Conservation (phyloP, 73 alveolate species). For the Paramecium caudatum region DNA sequence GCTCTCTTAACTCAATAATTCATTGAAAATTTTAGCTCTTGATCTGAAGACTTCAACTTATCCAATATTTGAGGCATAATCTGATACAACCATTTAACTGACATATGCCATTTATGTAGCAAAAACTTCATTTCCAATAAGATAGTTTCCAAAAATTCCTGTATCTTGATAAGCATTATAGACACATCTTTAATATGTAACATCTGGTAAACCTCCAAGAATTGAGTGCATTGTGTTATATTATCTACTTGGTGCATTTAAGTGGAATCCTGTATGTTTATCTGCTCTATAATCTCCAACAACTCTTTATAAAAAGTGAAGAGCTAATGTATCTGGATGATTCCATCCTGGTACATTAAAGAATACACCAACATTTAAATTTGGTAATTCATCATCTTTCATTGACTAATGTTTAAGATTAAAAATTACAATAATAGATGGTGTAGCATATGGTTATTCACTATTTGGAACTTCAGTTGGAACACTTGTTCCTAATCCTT, state of each 20-base stretch:
- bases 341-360: slow-evolving; percentile 84
- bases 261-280: slow-evolving; percentile 85
- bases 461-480: slow-evolving; percentile 77
- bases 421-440: slow-evolving; percentile 75
- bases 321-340: slow-evolving; percentile 84
- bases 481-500: slow-evolving; percentile 71
- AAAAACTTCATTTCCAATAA: slow-evolving; percentile 87
- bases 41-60: slow-evolving; percentile 89
- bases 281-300: slow-evolving; percentile 85
- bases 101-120: slow-evolving; percentile 80
- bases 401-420: slow-evolving; percentile 32
- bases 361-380: slow-evolving; percentile 89
- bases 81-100: slow-evolving; percentile 72
- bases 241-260: slow-evolving; percentile 85
- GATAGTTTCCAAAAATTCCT: slow-evolving; percentile 86
- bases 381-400: slow-evolving; percentile 91
- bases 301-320: slow-evolving; percentile 80
- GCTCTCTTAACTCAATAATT: slow-evolving; percentile 76
- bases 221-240: slow-evolving; percentile 85
- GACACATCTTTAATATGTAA: slow-evolving; percentile 81
- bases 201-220: slow-evolving; percentile 89
- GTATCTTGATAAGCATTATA: slow-evolving; percentile 86
- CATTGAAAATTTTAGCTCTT: slow-evolving; percentile 84
- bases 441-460: slow-evolving; percentile 85
- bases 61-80: slow-evolving; percentile 72